Evolutionary conservation across 2,329 filamentous ascomycete genomes (phyloP).

Genomic region (Fusarium avenaceum): DNA sequence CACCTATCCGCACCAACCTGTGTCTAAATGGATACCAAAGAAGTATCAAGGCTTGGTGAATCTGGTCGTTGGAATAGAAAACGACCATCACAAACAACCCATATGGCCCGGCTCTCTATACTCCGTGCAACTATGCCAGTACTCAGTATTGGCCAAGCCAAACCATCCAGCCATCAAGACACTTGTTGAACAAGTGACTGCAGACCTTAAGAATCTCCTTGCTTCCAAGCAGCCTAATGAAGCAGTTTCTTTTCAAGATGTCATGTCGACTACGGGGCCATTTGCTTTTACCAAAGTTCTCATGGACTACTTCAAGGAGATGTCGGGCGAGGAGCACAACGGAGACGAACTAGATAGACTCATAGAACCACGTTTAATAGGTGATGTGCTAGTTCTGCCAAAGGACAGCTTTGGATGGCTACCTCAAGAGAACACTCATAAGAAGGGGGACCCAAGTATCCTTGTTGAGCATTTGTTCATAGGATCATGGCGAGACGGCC

Average conservation of each 20-base stretch:
- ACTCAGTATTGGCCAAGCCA: conserved; percentile 80
- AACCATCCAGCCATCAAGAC: conserved; percentile 76
- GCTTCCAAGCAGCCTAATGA: conserved; percentile 30
- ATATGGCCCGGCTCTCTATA: conserved; percentile 71
- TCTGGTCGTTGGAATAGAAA: conserved; percentile 78
- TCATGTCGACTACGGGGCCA: conserved; percentile 52
- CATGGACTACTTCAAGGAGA: conserved; percentile 50
- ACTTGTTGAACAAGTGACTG: conserved; percentile 74
- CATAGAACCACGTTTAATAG: conserved; percentile 49
- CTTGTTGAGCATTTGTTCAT: conserved; percentile 43
- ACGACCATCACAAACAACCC: conserved; percentile 62
- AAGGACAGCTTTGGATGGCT: conserved; percentile 48
- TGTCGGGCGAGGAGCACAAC: conserved; percentile 46
- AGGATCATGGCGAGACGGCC: conserved; percentile 37
- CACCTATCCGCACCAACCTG: conserved; percentile 73
- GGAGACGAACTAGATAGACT: conserved; percentile 51
- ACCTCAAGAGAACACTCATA: conserved; percentile 37
- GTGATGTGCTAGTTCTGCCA: conserved; percentile 53
- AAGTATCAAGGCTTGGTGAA: conserved; percentile 67
- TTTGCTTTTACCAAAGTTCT: conserved; percentile 52
- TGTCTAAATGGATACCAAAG: conserved; percentile 74
- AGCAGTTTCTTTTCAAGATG: conserved; percentile 47
- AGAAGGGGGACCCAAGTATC: conserved; percentile 32
- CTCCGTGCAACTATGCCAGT: conserved; percentile 81
- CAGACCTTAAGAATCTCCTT: conserved; percentile 43